Evolutionary conservation across 2,329 filamentous ascomycete species (phyloP).

Genomic region (Phoma herbarum): DNA sequence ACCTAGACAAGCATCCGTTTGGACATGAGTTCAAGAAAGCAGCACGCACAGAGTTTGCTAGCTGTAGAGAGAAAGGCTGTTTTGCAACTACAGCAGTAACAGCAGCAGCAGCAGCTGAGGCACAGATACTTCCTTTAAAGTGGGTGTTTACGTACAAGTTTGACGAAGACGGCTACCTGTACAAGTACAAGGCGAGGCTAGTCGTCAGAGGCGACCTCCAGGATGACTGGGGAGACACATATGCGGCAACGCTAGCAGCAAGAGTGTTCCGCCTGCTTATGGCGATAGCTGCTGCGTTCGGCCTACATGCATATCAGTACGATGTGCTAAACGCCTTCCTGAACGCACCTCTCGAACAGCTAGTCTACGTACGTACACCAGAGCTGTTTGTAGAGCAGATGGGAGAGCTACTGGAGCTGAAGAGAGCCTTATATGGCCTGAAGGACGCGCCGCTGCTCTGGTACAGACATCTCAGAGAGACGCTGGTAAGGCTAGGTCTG

Average conservation of each 20-base stretch:
- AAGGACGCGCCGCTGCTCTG: constrained; percentile 30
- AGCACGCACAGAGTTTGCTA: constrained; percentile 3
- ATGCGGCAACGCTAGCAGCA: constrained; percentile 35
- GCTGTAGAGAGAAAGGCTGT: constrained; percentile 20
- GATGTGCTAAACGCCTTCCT: constrained; percentile 35
- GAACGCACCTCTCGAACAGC: constrained; percentile 24
- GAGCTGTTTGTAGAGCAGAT: not conserved
- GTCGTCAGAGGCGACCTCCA: constrained; percentile 28
- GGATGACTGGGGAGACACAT: too few relatives aligned
- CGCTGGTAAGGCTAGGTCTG: constrained; percentile 23
- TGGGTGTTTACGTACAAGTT: too few relatives aligned
- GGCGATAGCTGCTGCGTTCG: constrained; percentile 32
- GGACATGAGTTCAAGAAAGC: constrained; percentile 7
- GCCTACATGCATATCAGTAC: constrained; percentile 28
- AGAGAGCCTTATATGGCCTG: constrained; percentile 33
- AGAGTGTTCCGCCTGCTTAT: constrained; percentile 18
- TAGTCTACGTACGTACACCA: not conserved
- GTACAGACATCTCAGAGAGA: constrained; percentile 25
- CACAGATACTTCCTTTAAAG: not conserved
- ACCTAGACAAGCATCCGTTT: not conserved
- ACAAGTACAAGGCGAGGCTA: constrained; percentile 26
- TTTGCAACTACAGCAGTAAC: not conserved
- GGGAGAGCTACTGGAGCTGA: not conserved
- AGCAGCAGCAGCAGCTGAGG: too few relatives aligned
- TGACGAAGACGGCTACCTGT: too few relatives aligned